Base-by-base conservation (phyloP, 306 rosid species). In the Quercus ilex region DNA sequence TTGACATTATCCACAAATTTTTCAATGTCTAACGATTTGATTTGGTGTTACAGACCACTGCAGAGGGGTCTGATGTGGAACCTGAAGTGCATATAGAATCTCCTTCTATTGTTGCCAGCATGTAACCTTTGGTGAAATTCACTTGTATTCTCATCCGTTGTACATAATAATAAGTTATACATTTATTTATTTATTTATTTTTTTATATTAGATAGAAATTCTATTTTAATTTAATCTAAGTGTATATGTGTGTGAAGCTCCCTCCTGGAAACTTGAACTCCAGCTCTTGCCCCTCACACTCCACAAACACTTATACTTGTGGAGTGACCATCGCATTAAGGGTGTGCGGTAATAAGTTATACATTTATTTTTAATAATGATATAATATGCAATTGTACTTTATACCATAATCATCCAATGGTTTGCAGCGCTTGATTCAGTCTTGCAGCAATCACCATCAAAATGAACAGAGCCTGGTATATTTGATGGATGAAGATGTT, bases 41-140 rank as follows among this genome's bases (percentile, higher is more conserved):
- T 75, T 79, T 86, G 57, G 78, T 71, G 56, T 11, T 64, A 15
- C 53, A 88, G 89, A 69, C 83, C 33, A 25, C 25, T 18, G 46
- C 19, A 10, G 89, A 85, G 78, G 77, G 76, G 35, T 76, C 92
- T 0, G 85, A 86, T 4, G 75, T 80, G 43, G 99, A 91, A 31
- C 89, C 88, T 3, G 97, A 95, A 74, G 85, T 85, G 59, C 98
- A 93, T 75, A 38, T 90, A 17, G 94, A 96, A 78, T 79, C 90
- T 78, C 79, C 91, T 74, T 86, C 94, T 53, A 87, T 92, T 78
- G 98, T 90, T 83, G 96, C 94, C 83, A 93, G 89, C 94, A 90
- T 96, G 99, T 93, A 86, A 93, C 51, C 75, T 65, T 79, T 73
- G 84, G 49, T 73, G 70, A 70, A 82, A 77, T 81, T 70, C 72